A percentile compares a stretch with the other conserved stretches of the same genome.
phyloP scores from a whole-genome alignment of 306 rosid genomes.

The Cicer bijugum region DNA sequence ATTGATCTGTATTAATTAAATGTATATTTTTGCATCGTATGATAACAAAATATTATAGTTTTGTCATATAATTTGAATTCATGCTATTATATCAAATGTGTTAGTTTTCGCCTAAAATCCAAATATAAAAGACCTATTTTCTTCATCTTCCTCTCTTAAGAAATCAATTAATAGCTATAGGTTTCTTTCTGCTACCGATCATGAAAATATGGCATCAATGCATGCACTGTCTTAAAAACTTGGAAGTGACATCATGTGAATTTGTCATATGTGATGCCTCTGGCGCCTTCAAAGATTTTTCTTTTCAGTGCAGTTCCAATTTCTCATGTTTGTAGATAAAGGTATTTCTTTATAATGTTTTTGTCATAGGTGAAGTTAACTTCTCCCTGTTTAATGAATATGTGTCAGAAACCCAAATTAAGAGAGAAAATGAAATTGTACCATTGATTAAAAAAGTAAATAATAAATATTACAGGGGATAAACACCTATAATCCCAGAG shows the following conservation, averaged over 20 bases:
- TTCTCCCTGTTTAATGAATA: slow-evolving; percentile 17
- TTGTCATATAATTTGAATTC: slow-evolving; percentile 35
- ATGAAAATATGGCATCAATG: neutral
- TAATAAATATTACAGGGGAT: no score
- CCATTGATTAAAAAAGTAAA: no score
- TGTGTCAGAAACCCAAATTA: neutral
- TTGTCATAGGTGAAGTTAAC: neutral
- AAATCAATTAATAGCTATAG: slow-evolving; percentile 9
- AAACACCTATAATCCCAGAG: no score
- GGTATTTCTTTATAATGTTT: slow-evolving; percentile 4
- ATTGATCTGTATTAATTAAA: slow-evolving; percentile 27
- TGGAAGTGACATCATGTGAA: neutral
- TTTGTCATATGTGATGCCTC: neutral
- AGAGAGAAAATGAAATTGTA: no score
- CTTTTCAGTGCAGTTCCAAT: neutral
- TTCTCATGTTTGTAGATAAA: slow-evolving; percentile 1
- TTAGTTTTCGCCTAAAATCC: slow-evolving; percentile 17
- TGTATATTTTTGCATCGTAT: neutral
- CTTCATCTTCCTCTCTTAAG: slow-evolving; percentile 20
- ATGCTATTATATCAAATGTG: slow-evolving; percentile 17
- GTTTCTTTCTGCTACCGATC: slow-evolving; percentile 42
- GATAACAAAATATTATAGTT: neutral
- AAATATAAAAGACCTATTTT: neutral
- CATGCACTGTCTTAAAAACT: slow-evolving; percentile 11
- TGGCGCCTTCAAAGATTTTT: neutral